Percentiles rank a stretch among this genome's conserved stretches.
These are phyloP conservation scores for Plectosphaerella cucumerina DNA, from an alignment of 2,329 filamentous ascomycete species.

Conservation along the genomic window DNA sequence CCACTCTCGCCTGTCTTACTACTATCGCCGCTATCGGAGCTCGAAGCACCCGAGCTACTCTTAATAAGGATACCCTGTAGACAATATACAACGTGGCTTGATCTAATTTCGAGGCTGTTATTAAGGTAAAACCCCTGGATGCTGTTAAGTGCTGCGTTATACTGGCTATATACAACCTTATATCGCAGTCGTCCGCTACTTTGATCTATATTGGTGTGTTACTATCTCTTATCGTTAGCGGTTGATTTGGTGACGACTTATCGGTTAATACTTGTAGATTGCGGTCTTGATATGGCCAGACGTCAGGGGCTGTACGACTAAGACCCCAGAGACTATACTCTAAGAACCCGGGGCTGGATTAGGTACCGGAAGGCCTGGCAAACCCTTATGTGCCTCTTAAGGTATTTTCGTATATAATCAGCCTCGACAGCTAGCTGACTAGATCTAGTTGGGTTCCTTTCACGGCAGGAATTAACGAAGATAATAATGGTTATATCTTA, in stretches of 20 bases:
- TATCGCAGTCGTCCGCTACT: conserved; percentile 21
- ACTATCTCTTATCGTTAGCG: background rate
- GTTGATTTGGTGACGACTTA: background rate
- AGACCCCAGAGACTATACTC: background rate
- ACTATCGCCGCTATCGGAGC: conserved; percentile 21
- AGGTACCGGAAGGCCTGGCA: conserved; percentile 23
- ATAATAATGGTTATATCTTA: background rate
- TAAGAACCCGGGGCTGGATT: conserved; percentile 4
- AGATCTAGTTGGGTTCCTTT: background rate
- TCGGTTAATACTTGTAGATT: conserved; percentile 11
- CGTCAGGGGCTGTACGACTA: conserved; percentile 12
- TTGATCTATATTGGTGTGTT: conserved; percentile 19
- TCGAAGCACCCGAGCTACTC: conserved; percentile 16
- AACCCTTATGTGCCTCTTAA: conserved; percentile 22
- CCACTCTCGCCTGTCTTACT: conserved; percentile 19
- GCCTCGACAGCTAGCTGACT: background rate
- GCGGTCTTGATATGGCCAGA: conserved; percentile 20
- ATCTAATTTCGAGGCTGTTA: conserved; percentile 19
- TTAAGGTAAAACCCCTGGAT: conserved; percentile 18
- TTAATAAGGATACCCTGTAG: conserved; percentile 10
- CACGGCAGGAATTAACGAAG: background rate
- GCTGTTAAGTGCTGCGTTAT: conserved; percentile 23
- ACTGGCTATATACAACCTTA: conserved; percentile 24
- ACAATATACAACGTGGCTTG: conserved; percentile 20
- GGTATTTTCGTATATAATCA: conserved; percentile 5